Conservation (phyloP, 345 rosid species). For the Bruguiera gymnorhiza region DNA sequence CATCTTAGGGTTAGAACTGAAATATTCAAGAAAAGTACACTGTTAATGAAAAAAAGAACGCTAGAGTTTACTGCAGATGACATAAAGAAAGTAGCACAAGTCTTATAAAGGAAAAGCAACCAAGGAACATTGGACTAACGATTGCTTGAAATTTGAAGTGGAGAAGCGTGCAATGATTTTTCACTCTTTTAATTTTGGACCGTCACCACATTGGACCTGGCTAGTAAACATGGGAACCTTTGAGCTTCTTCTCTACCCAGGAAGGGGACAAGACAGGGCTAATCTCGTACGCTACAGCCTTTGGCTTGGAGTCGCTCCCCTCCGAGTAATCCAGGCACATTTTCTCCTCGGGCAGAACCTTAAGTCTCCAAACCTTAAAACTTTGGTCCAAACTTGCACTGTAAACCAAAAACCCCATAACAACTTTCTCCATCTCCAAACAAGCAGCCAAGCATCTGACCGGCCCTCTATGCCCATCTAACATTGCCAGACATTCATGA, state of each 20-base stretch:
- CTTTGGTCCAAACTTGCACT: constrained; percentile 53
- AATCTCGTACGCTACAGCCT: constrained; percentile 32
- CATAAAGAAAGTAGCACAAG: too few relatives aligned
- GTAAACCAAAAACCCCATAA: constrained; percentile 46
- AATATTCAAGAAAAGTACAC: too few relatives aligned
- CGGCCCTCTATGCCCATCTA: constrained; percentile 51
- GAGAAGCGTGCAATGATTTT: too few relatives aligned
- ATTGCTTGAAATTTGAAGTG: too few relatives aligned
- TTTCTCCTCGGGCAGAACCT: constrained; percentile 42
- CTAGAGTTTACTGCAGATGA: too few relatives aligned
- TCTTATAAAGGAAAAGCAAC: too few relatives aligned
- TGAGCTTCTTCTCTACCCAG: constrained; percentile 50
- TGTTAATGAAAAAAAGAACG: too few relatives aligned
- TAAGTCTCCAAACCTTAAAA: constrained; percentile 52
- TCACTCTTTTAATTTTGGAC: too few relatives aligned
- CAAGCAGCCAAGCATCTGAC: constrained; percentile 45
- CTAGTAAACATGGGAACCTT: constrained; percentile 28
- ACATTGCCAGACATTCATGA: constrained; percentile 47
- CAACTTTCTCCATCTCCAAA: constrained; percentile 43
- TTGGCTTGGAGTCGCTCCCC: constrained; percentile 10
- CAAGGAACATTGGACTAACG: too few relatives aligned
- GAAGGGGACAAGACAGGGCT: constrained; percentile 55
- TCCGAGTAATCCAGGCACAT: constrained; percentile 21
- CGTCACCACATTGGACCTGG: too few relatives aligned
- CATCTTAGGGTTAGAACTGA: too few relatives aligned